Base-by-base conservation (phyloP, 257 asterid genomes). In the Verbena officinalis region DNA sequence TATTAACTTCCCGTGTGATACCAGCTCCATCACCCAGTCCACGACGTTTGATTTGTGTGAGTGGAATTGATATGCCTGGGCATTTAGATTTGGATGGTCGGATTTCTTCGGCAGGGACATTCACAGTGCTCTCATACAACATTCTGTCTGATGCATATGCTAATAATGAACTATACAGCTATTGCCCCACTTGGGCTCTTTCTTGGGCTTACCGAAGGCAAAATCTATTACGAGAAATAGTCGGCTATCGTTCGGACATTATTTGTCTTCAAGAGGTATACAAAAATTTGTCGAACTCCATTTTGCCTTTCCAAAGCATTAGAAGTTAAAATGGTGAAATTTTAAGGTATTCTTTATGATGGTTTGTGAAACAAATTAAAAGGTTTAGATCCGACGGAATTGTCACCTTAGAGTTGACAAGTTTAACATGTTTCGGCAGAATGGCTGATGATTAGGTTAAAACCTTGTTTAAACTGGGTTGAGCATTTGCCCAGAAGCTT, bases 101-200 rank as follows among this genome's bases (percentile, higher is more conserved):
- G 30, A 40, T 65, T 52, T 74, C 83, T 20, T 81, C 91, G 12
- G 67, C 84, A 5, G 96, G 96, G 80, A 82, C 89, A 50, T 94
- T 94, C 74, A 86, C 96, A 4, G 97, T 94, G 80, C 95, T 94
- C 70, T 94, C 99, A 7, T 94, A 94, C 83, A 94, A 94, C 74
- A 88, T 90, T 43, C 74, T 94, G 50, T 80, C 96, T 0, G 99
- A 94, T 51, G 67, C 81, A 38, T 80, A 76, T 77, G 96, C 96
- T n/a, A 59, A 86, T 15, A 94, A 70, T 42, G 97, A 94, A 68
- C 65, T 72, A 48, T 86, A 86, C 74, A 74, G 81, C 75, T 94
- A 90, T 76, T 94, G 99, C 70, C 99, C 99, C 31, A 51, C 97
- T 62, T 94, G 99, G 99, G 97, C 99, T 54, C 96, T 94, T 67